A percentile compares a stretch with the other conserved stretches of the same genome.
Conservation (phyloP, 75 land plant species). For the Chamaecyparis obtusa region DNA sequence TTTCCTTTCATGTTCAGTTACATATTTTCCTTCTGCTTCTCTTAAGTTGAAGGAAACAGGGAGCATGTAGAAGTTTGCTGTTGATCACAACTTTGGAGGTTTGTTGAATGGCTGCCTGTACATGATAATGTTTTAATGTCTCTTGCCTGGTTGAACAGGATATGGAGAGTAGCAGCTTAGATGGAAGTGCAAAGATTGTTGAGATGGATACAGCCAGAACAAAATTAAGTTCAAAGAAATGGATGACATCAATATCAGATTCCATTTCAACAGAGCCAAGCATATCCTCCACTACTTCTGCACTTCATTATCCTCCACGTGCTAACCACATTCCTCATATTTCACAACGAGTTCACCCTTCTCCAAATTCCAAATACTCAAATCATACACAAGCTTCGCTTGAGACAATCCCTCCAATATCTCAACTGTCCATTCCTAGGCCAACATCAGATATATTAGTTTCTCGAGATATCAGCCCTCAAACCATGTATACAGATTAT, state of each 20-base stretch:
- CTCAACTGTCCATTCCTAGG: constrained; percentile 28
- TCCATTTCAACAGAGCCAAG: constrained; percentile 24
- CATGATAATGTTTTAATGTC: not conserved
- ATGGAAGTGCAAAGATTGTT: constrained; percentile 62
- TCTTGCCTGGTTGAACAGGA: constrained; percentile 10
- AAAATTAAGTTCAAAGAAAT: constrained; percentile 38
- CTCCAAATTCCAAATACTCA: not conserved
- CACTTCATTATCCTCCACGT: constrained; percentile 17
- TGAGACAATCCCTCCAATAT: not conserved
- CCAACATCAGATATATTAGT: not conserved
- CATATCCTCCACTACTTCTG: constrained; percentile 26
- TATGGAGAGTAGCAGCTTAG: constrained; percentile 18
- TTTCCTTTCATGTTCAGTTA: not conserved
- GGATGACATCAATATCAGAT: constrained; percentile 30
- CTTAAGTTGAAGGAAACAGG: constrained; percentile 46
- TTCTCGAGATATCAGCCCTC: constrained; percentile 19
- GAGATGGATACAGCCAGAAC: constrained; percentile 68
- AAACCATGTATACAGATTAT: constrained; percentile 36
- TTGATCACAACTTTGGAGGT: constrained; percentile 21
- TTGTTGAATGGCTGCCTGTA: constrained; percentile 22
- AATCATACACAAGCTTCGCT: not conserved
- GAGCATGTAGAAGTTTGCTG: constrained; percentile 14
- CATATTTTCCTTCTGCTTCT: not conserved
- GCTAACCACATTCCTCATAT: not conserved
- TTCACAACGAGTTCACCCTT: constrained; percentile 6